Conservation (phyloP, 163 green algal genomes). For the Prototheca stagnorum region DNA sequence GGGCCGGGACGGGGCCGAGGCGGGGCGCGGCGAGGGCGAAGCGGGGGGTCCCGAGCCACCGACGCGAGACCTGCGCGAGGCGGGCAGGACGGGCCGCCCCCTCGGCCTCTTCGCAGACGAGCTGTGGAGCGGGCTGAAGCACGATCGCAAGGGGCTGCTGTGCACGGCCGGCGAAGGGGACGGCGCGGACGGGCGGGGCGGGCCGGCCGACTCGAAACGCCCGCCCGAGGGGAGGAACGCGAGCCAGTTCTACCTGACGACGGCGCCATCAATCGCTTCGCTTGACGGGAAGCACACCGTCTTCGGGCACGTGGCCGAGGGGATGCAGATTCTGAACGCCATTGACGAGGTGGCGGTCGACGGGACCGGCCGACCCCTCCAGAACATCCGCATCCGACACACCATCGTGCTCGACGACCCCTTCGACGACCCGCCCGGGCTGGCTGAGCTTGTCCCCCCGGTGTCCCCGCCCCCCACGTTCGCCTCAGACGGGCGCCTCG, state of each 20-base stretch:
- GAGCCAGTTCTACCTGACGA: conserved; percentile 88
- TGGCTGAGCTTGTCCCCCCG: conserved; percentile 69
- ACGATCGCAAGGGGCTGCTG: conserved; percentile 59
- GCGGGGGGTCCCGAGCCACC: too few species aligned
- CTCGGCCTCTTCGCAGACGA: conserved; percentile 96
- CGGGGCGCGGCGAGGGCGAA: too few species aligned
- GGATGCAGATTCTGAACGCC: conserved; percentile 72
- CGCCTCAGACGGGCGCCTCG: conserved; percentile 54
- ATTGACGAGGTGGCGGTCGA: conserved; percentile 87
- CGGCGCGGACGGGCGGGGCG: too few species aligned
- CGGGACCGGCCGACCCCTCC: conserved; percentile 55
- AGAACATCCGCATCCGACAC: conserved; percentile 75
- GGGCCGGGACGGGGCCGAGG: too few species aligned
- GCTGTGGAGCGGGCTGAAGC: conserved; percentile 61
- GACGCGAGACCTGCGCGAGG: too few species aligned
- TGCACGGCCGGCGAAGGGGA: conserved; percentile 58
- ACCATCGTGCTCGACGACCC: conserved; percentile 93
- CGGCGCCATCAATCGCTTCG: conserved; percentile 41
- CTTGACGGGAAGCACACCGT: conserved; percentile 91
- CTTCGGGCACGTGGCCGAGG: conserved; percentile 78
- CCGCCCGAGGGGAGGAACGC: conserved; percentile 60
- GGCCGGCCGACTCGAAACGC: too few species aligned
- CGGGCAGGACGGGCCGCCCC: too few species aligned
- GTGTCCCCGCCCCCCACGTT: conserved; percentile 38
- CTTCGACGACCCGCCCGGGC: conserved; percentile 66